phyloP scores from a whole-genome alignment of 31 red algal genomes.

The Pterothamnion heteromorphum region DNA sequence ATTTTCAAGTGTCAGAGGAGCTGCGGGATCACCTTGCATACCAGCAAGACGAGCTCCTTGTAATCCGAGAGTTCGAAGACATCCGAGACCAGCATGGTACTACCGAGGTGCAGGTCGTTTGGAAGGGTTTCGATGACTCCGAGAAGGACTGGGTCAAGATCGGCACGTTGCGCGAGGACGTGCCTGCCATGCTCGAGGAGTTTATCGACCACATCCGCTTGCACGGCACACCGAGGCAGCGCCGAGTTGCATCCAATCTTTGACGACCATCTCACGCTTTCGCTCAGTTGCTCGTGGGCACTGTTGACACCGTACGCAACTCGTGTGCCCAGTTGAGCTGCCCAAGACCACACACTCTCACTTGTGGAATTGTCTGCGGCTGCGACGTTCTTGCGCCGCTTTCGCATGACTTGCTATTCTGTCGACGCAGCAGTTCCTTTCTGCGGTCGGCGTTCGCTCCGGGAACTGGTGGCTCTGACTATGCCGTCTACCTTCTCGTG shows the following conservation, averaged over 20 bases:
- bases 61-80: neutral
- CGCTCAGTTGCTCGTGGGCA: too few relatives aligned
- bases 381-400: too few relatives aligned
- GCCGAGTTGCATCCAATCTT: neutral
- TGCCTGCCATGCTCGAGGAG: constrained; percentile 32
- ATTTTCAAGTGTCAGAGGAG: constrained; percentile 37
- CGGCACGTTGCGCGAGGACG: constrained; percentile 12
- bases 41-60: constrained; percentile 33
- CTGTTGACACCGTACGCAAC: too few relatives aligned
- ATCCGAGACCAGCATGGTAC: neutral
- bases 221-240: constrained; percentile 20
- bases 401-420: too few relatives aligned
- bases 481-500: too few relatives aligned
- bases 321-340: too few relatives aligned
- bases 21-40: constrained; percentile 17
- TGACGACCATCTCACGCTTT: too few relatives aligned
- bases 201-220: neutral
- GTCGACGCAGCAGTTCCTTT: too few relatives aligned
- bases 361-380: too few relatives aligned
- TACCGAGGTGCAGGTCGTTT: neutral
- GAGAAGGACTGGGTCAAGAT: constrained; percentile 47
- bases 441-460: too few relatives aligned
- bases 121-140: constrained; percentile 37
- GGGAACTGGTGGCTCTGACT: too few relatives aligned
- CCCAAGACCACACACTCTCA: too few relatives aligned